Base-by-base conservation (phyloP, 306 rosid genomes). In the Prunus mira region DNA sequence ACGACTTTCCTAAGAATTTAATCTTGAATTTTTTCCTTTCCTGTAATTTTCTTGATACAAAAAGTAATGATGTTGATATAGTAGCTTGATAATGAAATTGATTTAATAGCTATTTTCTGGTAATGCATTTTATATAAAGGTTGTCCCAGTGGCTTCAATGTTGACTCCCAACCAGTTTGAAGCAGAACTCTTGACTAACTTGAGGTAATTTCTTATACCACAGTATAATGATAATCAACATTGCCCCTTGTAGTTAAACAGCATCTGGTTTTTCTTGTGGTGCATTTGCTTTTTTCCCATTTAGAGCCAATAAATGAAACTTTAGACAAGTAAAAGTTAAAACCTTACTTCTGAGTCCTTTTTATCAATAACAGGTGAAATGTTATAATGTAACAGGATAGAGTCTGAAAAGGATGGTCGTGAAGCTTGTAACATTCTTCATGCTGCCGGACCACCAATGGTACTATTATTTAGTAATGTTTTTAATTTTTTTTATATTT, bases 121-220 rank as follows among this genome's bases (percentile, higher is more conserved):
- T 51, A 51, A 61, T 74, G 45, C 80, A 27, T 63, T 46, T 74
- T 79, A 58, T 82, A 78, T 51, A 83, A 83, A 92, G 99, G 97
- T 95, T 75, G 96, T 95, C 58, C 97, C 97, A 15, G 93, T 92
- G 32, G 92, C 98, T 81, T 92, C 98, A 80, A 89, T 95, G 98
- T 83, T 92, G 87, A 90, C 98, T 72, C 98, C 97, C 73, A 95
- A 95, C 82, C 98, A 95, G 83, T 95, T 95, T 83, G 97, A 95
- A 84, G 97, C 98, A 76, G 97, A 95, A 87, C 81, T 88, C 68
- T 80, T 92, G 81, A 88, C 98, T 58, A 90, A 93, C 67, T 66
- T 76, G 76, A 88, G 88, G 98, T 92, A 84, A 74, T 83, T 81
- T 7, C 54, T 67, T 25, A 73, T 76, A 62, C 54, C 56, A 69